Evolutionary conservation across 768 basidiomycete genomes (phyloP), one percentile per base, ranked within the genome.

Genomic region (Lactifluus hygrophoroides): DNA sequence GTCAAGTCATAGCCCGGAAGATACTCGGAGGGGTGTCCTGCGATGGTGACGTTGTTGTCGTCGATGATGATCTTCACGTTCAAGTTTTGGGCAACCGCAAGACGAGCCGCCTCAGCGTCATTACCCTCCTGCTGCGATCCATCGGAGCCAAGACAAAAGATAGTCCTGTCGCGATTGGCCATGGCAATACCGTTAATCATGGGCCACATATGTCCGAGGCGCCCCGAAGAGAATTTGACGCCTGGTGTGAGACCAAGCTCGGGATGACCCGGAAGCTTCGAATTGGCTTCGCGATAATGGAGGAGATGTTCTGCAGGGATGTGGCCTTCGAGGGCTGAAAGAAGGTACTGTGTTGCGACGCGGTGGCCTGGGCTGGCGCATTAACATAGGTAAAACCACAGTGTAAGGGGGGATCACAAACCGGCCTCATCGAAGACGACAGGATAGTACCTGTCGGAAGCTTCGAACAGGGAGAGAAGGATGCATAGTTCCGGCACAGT

Each of bases 81-180:
- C 65, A 94, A 75, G 43, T 76, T 71, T 68, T 92, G 84, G 2
- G 91, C 90, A 42, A 91, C 91, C 17, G 91, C 90, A 32, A 94
- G 77, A 17, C 90, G 79, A 14, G 91, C 91, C 16, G 91, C 91
- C 68, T 94, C 91, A 1, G 91, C 90, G 65, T 93, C 90, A 68
- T 93, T 87, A 16, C 91, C 91, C 69, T 93, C 91, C 69, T 94
- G 91, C 68, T 93, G 90, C 4, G 90, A 91, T 9, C 91, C 91
- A 68, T 93, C 91, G 0, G 91, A 93, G 3, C 91, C 91, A 21
- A 94, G 78, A 68, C 85, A 84, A 72, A 92, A 92, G 11, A 91
- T 75, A 47, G 80, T 80, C 73, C 90, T 88, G 66, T 82, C 82
- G 32, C 78, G 77, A 73, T 93, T 82, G 34, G 90, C 90, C 50